Base-by-base conservation (phyloP, 2,329 filamentous ascomycete genomes). In the Colletotrichum sp. region DNA sequence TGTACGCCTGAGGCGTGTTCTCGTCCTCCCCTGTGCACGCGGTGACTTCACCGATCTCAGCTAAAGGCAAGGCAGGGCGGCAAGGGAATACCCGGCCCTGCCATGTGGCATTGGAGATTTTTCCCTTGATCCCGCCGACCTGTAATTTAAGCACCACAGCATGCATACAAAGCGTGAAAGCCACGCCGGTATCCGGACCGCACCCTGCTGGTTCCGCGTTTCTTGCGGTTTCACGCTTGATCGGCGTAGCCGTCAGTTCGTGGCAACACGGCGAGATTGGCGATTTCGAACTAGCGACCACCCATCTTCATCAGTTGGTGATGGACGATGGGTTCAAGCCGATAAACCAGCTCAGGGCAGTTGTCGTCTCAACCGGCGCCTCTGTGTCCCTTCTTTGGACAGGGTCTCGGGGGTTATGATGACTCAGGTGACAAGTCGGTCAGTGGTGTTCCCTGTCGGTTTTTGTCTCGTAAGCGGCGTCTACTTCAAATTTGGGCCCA, bases 81-180 rank as follows among this genome's bases (percentile, higher is more conserved):
- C 68, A 67, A 75, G 72, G 72, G 61, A 57, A 34, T 19, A 44
- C 73, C 69, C 73, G 39, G 63, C n/a, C 55, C 22, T 61, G 69
- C 73, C 73, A 72, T 75, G 69, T 75, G 69, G 69, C 69, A 68
- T 68, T 68, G 39, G 48, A 32, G 64, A 72, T 57, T 68, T 72
- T 57, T 16, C 39, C 63, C 55, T 52, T 30, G 57, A 64, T 73
- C 57, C 64, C 57, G 57, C 65, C 39, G 27, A 27, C 57, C 57
- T 39, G 69, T 44, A 68, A 72, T 44, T 22, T 59, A 73, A 61
- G 36, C 69, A 36, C 15, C 52, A 19, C 22, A 12, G 55, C 39
- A 36, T 64, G 70, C 57, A 69, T 73, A 65, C 66, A 27, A 22
- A 13, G 34, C 52, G 44, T 57, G 60, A 28, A 28, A 34, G 48